phyloP scores from a whole-genome alignment of 2,329 filamentous ascomycete species.

The Harringtonia aguacate region DNA sequence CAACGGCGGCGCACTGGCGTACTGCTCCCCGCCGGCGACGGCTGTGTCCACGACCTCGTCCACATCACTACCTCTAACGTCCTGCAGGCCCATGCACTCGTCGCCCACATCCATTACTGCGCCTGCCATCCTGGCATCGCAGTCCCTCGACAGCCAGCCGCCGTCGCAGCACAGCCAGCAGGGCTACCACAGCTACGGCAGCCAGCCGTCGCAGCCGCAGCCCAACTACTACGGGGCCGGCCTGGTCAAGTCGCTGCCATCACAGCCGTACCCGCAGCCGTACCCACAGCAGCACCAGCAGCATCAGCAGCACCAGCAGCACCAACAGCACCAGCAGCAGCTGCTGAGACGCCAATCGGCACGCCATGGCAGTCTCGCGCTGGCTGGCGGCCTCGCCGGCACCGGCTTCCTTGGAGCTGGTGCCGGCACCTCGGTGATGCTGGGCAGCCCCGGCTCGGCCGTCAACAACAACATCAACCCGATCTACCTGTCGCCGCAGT shows the following conservation, averaged over 20 bases:
- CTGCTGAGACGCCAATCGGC: slow-evolving; percentile 5
- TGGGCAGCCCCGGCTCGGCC: background rate
- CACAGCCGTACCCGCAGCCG: slow-evolving; percentile 2
- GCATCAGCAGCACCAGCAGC: slow-evolving; percentile 10
- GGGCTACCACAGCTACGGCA: slow-evolving; percentile 7
- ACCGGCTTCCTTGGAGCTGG: slow-evolving; percentile 3
- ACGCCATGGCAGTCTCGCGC: slow-evolving; percentile 3
- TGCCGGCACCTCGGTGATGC: background rate
- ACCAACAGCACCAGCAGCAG: slow-evolving; percentile 6
- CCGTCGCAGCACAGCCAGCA: slow-evolving; percentile 12
- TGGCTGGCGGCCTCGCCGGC: slow-evolving; percentile 4
- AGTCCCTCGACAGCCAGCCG: slow-evolving; percentile 29
- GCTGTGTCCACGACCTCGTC: slow-evolving; percentile 4
- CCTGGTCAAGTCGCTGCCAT: slow-evolving; percentile 7
- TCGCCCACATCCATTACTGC: slow-evolving; percentile 21
- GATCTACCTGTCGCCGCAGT: slow-evolving; percentile 50
- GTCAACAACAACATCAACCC: slow-evolving; percentile 33
- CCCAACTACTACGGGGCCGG: slow-evolving; percentile 5
- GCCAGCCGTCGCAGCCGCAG: slow-evolving; percentile 9
- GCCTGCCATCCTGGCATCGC: slow-evolving; percentile 37
- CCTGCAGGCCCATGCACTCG: slow-evolving; percentile 22
- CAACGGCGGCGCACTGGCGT: slow-evolving; percentile 21
- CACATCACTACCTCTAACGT: slow-evolving; percentile 7
- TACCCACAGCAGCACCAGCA: slow-evolving; percentile 16
- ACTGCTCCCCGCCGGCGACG: slow-evolving; percentile 22